Base-by-base conservation (phyloP, 2,329 filamentous ascomycete genomes). In the Phyllosticta citribraziliensis region DNA sequence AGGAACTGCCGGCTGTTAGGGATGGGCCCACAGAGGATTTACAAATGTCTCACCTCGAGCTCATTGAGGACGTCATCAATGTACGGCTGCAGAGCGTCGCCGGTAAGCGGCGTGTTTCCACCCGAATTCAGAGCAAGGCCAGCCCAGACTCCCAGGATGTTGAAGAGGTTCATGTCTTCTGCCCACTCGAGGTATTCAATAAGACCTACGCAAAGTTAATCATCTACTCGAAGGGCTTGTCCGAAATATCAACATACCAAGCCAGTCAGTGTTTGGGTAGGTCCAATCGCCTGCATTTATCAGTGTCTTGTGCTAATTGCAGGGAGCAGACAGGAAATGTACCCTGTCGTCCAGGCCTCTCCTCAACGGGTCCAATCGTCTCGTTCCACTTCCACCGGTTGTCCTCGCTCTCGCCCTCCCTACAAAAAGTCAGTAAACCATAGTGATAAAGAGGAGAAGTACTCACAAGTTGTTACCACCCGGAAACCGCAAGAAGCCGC, bases 161-260 rank as follows among this genome's bases (percentile, higher is more conserved):
- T 75, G 20, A 81, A 79, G 65, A 85, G 76, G n/a, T 74, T 72
- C 72, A 87, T 78, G 63, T 88, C 84, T 62, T 84, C 78, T 52
- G 83, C 78, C 79, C 82, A 83, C 67, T 80, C 73, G 5, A 87
- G 76, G 64, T 87, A 87, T 70, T 88, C 85, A 55, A 86, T 70
- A 9, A 85, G 73, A 17, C 84, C n/a, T n/a, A n/a, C n/a, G n/a
- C n/a, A n/a, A n/a, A n/a, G n/a, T n/a, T n/a, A n/a, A n/a, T n/a
- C n/a, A n/a, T n/a, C n/a, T n/a, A n/a, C n/a, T n/a, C n/a, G n/a
- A n/a, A n/a, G n/a, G n/a, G 1, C 20, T 40, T 20, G 0, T 5
- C 3, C 22, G 14, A 5, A 6, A 52, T n/a, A 25, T 14, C 22
- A 5, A 47, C 50, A 22, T 50, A 61, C 59, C 85, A 1, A 88